Evolutionary conservation across 2,329 filamentous ascomycete species (phyloP), one percentile per base, ranked within the genome.

Genomic region (Cadophora sp.): DNA sequence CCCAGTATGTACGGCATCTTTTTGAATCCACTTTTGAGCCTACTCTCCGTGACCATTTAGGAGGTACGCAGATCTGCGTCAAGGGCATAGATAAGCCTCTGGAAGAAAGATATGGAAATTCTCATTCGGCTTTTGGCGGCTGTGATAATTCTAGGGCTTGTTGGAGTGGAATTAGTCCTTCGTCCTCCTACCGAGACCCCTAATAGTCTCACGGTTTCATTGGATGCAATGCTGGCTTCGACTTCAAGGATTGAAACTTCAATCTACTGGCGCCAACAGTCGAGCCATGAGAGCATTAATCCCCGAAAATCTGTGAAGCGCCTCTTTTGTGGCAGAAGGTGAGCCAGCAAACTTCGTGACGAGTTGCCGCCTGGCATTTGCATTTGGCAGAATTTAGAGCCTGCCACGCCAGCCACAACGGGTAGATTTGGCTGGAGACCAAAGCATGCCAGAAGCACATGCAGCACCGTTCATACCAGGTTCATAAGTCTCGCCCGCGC

Each of bases 1-100:
- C 26, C 40, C 58, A 61, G 6, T 62, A 62, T 62, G 59, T 50
- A 62, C 59, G 59, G 50, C 59, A 62, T 50, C 12, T 26, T 19
- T 62, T 24, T 34, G 11, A 22, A 50, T 48, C 59, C 59, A 31
- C 40, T 50, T 4, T 22, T 12, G 59, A 31, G 19, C 43, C 40
- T 40, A 48, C 26, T 14, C 26, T 29, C 37, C 29, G 7, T 29
- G 43, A 62, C 34, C 37, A 22, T 62, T 48, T 48, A 24, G 40
- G 59, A 48, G 24, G 22, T 24, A 22, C 50, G 59, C 59, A 62
- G 40, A 62, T 46, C 59, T 34, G 37, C 37, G 16, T 62, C 26
- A 50, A 50, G 59, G 27, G n/a, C 19, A 31, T 31, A 46, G 40
- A 62, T 50, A 62, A 50, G 59, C 43, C 24, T 48, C 26, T 31